A percentile compares a stretch with the other conserved stretches of the same genome.
These are phyloP conservation scores for Acanthamoeba healyi DNA, from an alignment of 208 protist species.

Conservation along the genomic window DNA sequence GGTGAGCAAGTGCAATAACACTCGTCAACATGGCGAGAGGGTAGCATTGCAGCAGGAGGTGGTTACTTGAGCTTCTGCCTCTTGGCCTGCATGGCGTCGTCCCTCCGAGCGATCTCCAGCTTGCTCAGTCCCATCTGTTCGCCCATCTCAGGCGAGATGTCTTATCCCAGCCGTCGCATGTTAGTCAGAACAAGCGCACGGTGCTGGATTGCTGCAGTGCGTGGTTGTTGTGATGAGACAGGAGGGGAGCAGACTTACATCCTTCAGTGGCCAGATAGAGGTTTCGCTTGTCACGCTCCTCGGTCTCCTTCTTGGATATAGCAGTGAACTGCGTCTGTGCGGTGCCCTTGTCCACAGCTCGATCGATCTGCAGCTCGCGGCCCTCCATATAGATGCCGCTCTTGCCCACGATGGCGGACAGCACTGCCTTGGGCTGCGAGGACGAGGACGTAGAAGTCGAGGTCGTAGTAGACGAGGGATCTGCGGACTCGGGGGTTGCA, in stretches of 20 bases:
- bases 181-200: background rate
- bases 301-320: background rate
- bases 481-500: background rate
- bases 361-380: constrained; percentile 32
- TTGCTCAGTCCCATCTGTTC: background rate
- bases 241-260: background rate
- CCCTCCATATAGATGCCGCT: constrained; percentile 66
- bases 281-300: constrained; percentile 57
- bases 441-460: background rate
- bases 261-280: constrained; percentile 56
- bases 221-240: too few relatives aligned
- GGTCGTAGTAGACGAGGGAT: background rate
- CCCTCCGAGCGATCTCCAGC: background rate
- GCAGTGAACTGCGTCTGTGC: background rate
- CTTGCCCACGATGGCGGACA: background rate
- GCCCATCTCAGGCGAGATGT: constrained; percentile 26
- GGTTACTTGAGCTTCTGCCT: constrained; percentile 58
- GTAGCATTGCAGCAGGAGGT: background rate
- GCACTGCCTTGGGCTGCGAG: background rate
- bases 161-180: background rate
- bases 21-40: background rate
- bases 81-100: constrained; percentile 1
- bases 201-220: background rate
- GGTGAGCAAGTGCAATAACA: background rate
- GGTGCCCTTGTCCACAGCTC: constrained; percentile 20